Evolutionary conservation across 73 alveolate genomes (phyloP).

Genomic region (Uronychia binucleata): DNA sequence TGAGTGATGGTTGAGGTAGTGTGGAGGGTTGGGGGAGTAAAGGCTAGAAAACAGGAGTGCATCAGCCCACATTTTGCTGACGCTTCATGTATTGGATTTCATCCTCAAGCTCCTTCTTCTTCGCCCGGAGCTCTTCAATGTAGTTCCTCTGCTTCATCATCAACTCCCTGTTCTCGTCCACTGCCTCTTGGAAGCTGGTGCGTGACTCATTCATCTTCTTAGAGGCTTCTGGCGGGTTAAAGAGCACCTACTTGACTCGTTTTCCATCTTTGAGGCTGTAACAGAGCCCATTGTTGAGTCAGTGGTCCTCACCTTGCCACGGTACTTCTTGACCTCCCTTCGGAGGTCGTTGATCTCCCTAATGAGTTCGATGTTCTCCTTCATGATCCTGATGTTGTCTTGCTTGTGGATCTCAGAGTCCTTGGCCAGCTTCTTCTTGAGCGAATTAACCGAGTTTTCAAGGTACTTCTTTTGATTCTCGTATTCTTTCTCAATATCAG

Average conservation of each 20-base stretch:
- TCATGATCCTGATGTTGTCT: slow-evolving; percentile 80
- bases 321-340: slow-evolving; percentile 60
- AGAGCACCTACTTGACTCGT: background rate
- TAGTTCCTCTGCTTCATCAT: slow-evolving; percentile 1
- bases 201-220: background rate
- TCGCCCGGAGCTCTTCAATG: background rate
- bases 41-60: no score
- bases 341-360: slow-evolving; percentile 75
- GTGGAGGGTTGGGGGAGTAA: no score
- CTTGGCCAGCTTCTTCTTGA: slow-evolving; percentile 79
- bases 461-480: slow-evolving; percentile 81
- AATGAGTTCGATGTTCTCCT: slow-evolving; percentile 78
- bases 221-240: background rate
- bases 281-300: background rate
- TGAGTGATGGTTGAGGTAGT: no score
- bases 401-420: slow-evolving; percentile 79
- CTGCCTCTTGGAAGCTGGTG: background rate
- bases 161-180: background rate
- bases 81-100: background rate
- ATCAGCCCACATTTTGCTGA: background rate
- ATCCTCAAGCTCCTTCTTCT: background rate
- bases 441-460: slow-evolving; percentile 81
- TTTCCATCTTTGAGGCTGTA: background rate
- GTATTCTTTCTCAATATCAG: slow-evolving; percentile 85
- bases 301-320: slow-evolving; percentile 24